Percentiles rank a stretch among this genome's conserved stretches.
Conservation (phyloP, 2,329 filamentous ascomycete species). For the Hypoxylon rubiginosum region DNA sequence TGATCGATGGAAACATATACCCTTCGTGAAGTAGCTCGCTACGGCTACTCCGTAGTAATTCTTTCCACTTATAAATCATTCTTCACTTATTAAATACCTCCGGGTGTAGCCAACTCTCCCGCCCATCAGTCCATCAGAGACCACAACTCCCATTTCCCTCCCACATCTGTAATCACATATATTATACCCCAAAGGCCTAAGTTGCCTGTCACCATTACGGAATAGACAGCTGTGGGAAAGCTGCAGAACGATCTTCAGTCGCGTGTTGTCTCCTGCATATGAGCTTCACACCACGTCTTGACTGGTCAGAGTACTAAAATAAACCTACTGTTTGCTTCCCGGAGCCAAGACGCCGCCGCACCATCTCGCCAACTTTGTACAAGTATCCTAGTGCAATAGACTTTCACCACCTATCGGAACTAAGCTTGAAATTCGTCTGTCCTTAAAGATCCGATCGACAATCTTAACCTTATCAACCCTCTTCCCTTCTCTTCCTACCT, state of each 20-base stretch:
- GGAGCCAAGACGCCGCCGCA: conserved; percentile 26
- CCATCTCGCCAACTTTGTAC: conserved; percentile 13
- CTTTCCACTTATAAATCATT: conserved; percentile 19
- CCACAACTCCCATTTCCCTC: neutral
- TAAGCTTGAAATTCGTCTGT: conserved; percentile 11
- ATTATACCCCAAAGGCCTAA: conserved; percentile 3
- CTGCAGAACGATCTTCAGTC: conserved; percentile 12
- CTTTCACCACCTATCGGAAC: conserved; percentile 28
- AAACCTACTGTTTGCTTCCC: conserved; percentile 10
- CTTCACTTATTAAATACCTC: conserved; percentile 35
- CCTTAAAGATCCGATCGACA: conserved; percentile 10
- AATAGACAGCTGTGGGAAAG: conserved; percentile 16
- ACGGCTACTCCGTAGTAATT: conserved; percentile 31
- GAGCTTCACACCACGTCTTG: conserved; percentile 7
- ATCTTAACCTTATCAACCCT: conserved; percentile 9
- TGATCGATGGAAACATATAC: conserved; percentile 36
- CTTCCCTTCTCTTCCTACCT: conserved; percentile 14
- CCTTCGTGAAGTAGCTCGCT: conserved; percentile 34
- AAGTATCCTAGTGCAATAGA: conserved; percentile 25
- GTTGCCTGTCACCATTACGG: conserved; percentile 12
- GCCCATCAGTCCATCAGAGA: neutral
- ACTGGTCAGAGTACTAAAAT: conserved; percentile 22
- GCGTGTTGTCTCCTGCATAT: conserved; percentile 21
- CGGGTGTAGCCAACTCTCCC: conserved; percentile 14
- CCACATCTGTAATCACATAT: conserved; percentile 2